A percentile compares a stretch with the other conserved stretches of the same genome.
Evolutionary conservation across 305 asterid genomes (phyloP).

Genomic region (Fraxinus paxiana): DNA sequence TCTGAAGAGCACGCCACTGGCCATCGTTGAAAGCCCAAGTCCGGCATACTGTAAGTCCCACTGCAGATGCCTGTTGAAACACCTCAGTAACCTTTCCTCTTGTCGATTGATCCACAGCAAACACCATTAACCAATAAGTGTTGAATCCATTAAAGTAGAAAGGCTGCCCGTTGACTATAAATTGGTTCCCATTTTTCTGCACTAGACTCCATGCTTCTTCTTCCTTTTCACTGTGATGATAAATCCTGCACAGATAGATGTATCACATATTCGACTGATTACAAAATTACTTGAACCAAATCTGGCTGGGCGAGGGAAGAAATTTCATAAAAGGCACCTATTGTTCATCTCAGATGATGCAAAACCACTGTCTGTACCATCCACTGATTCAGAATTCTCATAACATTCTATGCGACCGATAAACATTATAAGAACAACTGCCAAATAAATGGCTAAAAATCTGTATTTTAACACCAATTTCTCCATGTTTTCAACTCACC

Average conservation of each 20-base stretch:
- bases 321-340: constrained; percentile 13
- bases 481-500: constrained; percentile 18
- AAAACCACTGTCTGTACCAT: neutral
- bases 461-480: constrained; percentile 20
- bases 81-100: constrained; percentile 67
- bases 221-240: constrained; percentile 30
- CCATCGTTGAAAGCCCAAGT: constrained; percentile 98
- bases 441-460: constrained; percentile 13
- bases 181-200: constrained; percentile 63
- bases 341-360: constrained; percentile 9
- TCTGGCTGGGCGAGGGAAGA: neutral
- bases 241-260: constrained; percentile 24
- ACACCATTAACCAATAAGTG: constrained; percentile 95
- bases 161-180: constrained; percentile 57
- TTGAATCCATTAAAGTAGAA: constrained; percentile 91
- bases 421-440: constrained; percentile 17
- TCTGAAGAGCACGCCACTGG: constrained; percentile 90
- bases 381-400: constrained; percentile 14
- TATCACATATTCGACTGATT: neutral
- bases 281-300: neutral
- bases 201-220: constrained; percentile 66
- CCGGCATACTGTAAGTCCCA: constrained; percentile 74
- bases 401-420: constrained; percentile 10
- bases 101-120: constrained; percentile 75
- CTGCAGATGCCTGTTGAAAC: constrained; percentile 73